Percentiles rank a stretch among this genome's conserved stretches.
Conservation (phyloP, 139 green algal genomes). For the Eudorina sp. region DNA sequence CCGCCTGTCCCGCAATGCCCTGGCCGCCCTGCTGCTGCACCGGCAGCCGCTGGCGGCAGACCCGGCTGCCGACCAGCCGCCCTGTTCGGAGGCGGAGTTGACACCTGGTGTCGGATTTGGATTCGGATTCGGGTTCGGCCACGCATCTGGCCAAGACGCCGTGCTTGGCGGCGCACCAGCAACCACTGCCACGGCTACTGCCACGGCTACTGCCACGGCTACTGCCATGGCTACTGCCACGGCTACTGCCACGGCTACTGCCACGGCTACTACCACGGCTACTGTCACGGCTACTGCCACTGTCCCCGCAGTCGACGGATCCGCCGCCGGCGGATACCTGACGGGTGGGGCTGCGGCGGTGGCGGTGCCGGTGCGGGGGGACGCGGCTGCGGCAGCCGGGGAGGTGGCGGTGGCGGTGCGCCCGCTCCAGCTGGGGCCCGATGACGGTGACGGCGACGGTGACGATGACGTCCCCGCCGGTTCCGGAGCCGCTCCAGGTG, state of each 20-base stretch:
- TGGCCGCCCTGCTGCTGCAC: slow-evolving; percentile 5
- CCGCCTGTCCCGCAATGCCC: background rate
- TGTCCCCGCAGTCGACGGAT: background rate
- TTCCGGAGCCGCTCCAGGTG: background rate
- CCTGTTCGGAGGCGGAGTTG: background rate
- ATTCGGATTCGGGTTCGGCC: too few species aligned
- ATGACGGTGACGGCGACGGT: background rate
- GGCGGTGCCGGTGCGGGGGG: background rate
- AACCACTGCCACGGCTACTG: background rate
- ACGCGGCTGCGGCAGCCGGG: background rate
- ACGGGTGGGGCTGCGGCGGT: background rate
- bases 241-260: background rate
- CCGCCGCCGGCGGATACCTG: background rate
- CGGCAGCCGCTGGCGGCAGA: background rate
- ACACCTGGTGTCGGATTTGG: background rate
- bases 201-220: background rate
- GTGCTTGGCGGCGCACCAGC: too few species aligned
- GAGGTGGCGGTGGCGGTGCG: background rate
- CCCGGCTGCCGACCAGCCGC: background rate
- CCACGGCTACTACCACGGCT: background rate
- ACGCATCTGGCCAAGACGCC: too few species aligned
- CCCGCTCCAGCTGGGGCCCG: background rate
- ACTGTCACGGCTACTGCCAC: background rate
- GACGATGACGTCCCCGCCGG: background rate
- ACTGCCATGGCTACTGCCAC: background rate